Evolutionary conservation across 106 monocot species (phyloP), one percentile per base, ranked within the genome.

Genomic region (Phalaenopsis aphrodite): DNA sequence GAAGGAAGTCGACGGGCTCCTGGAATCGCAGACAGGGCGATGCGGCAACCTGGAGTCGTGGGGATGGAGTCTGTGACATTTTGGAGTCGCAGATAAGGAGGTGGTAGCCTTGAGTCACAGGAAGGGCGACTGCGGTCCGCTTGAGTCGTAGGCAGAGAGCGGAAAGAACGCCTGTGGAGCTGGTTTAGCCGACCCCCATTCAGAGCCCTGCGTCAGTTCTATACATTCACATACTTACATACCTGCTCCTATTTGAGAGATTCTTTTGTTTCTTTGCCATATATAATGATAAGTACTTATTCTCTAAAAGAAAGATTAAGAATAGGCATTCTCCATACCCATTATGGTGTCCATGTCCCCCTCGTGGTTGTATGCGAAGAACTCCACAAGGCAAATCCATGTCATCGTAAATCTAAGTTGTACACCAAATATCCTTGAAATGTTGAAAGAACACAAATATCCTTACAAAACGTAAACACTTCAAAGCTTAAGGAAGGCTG

Each of bases 321-420:
- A 42, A 76, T 76, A 49, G 48, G 17, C 24, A 74, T 43, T n/a
- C 17, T 15, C 30, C 48, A 38, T 87, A 98, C 97, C 99, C 99
- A 42, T 89, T 94, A 81, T 99, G 99, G 45, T 85, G 84, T 76
- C 84, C 99, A 93, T 90, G 91, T 16, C 99, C 99, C 81, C 99
- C 99, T 88, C 84, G 88, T 56, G 89, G 87, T 78, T 99, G 94
- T 24, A 99, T 38, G 36, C 99, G 94, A 83, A 99, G 99, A 24
- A 99, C 91, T 75, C 99, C 99, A 83, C 94, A 95, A 83, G 92
- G 88, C 76, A 99, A 87, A 73, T 91, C 89, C 93, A 93, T 89
- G 80, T 99, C 99, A 91, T 99, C 99, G 86, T 82, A 93, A 72
- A 91, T 88, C 99, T 94, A 81, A 8, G 81, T 79, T 19, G 24